Evolutionary conservation across 2,329 filamentous ascomycete genomes (phyloP).

Genomic region (Xenosphaeropsis pyriputrescens): DNA sequence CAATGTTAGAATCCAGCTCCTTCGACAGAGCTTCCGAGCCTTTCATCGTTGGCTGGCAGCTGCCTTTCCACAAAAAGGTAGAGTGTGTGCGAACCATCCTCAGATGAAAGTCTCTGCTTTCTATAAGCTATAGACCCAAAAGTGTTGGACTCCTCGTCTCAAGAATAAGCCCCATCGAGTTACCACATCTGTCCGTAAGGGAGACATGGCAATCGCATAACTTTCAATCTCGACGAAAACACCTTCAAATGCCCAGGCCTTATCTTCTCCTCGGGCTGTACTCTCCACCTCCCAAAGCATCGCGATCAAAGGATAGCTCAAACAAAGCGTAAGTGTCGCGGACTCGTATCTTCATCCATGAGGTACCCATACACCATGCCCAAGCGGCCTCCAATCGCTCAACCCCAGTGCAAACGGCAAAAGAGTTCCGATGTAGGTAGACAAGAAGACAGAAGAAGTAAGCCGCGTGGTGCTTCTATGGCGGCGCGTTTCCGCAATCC

Average conservation of each 20-base stretch:
- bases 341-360: slow-evolving; percentile 87
- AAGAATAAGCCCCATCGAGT: slow-evolving; percentile 99
- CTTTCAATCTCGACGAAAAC: slow-evolving; percentile 91
- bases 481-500: slow-evolving; percentile 94
- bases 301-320: too few species aligned
- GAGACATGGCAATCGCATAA: slow-evolving; percentile 82
- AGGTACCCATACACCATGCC: slow-evolving; percentile 24
- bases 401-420: slow-evolving; percentile 16
- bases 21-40: slow-evolving; percentile 49
- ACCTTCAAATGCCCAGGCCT: slow-evolving; percentile 32
- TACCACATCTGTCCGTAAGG: slow-evolving; percentile 40
- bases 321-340: slow-evolving; percentile 28
- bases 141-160: slow-evolving; percentile 67
- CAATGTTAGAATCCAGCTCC: slow-evolving; percentile 40
- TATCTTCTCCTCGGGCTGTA: not conserved
- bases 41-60: slow-evolving; percentile 10
- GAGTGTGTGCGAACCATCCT: slow-evolving; percentile 8
- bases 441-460: slow-evolving; percentile 50
- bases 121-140: slow-evolving; percentile 37
- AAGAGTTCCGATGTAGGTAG: slow-evolving; percentile 13
- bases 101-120: slow-evolving; percentile 27
- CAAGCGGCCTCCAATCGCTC: too few species aligned
- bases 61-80: slow-evolving; percentile 19
- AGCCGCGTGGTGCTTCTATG: slow-evolving; percentile 96
- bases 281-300: too few species aligned